Evolutionary conservation across 805 yeast species (phyloP).

Genomic region (Candida adriatica): DNA sequence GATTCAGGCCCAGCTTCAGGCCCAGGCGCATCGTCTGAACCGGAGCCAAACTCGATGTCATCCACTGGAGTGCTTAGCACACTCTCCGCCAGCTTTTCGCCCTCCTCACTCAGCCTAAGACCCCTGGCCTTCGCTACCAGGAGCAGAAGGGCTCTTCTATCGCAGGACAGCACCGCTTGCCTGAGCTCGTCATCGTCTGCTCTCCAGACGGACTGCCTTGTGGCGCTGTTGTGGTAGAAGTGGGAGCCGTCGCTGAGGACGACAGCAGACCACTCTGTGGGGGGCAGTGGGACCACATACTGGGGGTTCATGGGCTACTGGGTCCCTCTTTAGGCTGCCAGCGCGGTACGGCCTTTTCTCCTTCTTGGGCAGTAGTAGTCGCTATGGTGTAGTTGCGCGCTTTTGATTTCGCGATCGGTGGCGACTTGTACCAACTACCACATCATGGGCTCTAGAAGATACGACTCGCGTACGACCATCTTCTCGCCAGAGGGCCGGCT

Average conservation of each 20-base stretch:
- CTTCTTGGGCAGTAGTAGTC: no score
- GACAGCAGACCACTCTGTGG: slow-evolving; percentile 33
- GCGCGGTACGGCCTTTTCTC: no score
- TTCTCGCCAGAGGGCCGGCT: slow-evolving; percentile 98
- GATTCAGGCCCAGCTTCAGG: not conserved
- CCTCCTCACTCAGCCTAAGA: slow-evolving; percentile 15
- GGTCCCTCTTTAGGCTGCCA: no score
- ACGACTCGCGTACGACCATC: slow-evolving; percentile 97
- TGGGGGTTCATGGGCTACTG: slow-evolving; percentile 1
- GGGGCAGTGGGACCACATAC: slow-evolving; percentile 7
- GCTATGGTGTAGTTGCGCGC: no score
- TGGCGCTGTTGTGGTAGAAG: slow-evolving; percentile 30
- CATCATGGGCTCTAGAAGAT: slow-evolving; percentile 83
- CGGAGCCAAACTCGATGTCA: not conserved
- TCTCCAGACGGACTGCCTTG: slow-evolving; percentile 29
- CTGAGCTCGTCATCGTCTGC: slow-evolving; percentile 27
- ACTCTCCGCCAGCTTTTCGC: slow-evolving; percentile 1
- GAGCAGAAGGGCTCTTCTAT: slow-evolving; percentile 22
- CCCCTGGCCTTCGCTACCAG: slow-evolving; percentile 35
- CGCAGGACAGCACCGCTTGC: slow-evolving; percentile 23
- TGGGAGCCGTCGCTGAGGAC: slow-evolving; percentile 35
- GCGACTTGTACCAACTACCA: no score
- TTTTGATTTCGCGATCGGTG: no score
- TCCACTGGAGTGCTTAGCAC: not conserved
- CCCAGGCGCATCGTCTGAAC: not conserved